Percentiles rank a stretch among this genome's conserved stretches.
Conservation (phyloP, 768 basidiomycete genomes). For the Mycena chlorophos region DNA sequence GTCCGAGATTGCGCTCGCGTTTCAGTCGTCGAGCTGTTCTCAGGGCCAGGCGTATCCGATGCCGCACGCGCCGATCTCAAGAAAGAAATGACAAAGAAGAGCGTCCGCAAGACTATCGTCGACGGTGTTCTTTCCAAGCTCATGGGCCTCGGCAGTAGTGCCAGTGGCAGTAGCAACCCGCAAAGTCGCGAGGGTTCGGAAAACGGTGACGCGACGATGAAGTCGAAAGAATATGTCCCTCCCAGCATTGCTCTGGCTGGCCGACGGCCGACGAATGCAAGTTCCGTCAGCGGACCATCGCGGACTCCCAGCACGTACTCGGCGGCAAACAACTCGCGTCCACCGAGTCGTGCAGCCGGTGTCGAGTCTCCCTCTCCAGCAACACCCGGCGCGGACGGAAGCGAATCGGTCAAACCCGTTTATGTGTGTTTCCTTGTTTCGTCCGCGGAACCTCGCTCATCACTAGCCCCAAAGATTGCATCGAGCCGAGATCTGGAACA, state of each 20-base stretch:
- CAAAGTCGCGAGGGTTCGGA: constrained; percentile 62
- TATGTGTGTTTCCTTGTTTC: constrained; percentile 52
- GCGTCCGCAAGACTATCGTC: constrained; percentile 83
- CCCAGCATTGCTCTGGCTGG: constrained; percentile 67
- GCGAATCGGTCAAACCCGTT: constrained; percentile 55
- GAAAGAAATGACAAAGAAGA: constrained; percentile 84
- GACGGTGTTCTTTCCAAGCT: constrained; percentile 76
- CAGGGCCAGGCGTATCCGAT: constrained; percentile 78
- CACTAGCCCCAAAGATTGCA: constrained; percentile 62
- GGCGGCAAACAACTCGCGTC: constrained; percentile 49
- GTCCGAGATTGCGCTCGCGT: constrained; percentile 86
- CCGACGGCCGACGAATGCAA: constrained; percentile 48
- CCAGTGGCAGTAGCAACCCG: constrained; percentile 43
- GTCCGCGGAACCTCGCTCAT: neutral
- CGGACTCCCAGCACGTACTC: constrained; percentile 45
- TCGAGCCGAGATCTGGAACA: constrained; percentile 82
- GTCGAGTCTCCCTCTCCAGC: constrained; percentile 43
- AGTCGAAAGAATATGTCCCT: constrained; percentile 67
- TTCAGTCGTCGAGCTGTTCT: constrained; percentile 82
- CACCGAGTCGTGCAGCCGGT: constrained; percentile 60
- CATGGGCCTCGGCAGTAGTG: constrained; percentile 42
- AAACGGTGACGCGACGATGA: constrained; percentile 46
- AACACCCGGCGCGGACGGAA: constrained; percentile 40
- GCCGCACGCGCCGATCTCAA: constrained; percentile 91
- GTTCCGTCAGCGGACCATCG: constrained; percentile 37